Base-by-base conservation (phyloP, 257 asterid genomes). In the Plantago elongata region DNA sequence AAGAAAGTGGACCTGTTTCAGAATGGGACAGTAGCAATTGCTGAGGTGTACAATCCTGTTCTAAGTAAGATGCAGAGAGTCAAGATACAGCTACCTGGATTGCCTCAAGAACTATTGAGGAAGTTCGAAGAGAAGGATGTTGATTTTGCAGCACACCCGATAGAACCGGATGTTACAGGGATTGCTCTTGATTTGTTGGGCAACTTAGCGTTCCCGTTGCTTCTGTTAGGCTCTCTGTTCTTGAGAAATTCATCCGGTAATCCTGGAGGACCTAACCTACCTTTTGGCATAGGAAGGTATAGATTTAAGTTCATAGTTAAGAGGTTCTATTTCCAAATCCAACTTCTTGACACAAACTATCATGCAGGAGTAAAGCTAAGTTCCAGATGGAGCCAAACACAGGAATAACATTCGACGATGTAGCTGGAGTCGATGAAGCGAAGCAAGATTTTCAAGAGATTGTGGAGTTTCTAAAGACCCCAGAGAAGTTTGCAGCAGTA, bases 361-460 rank as follows among this genome's bases (percentile, higher is more conserved):
- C 13, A 7, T 61, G 59, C 80, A 85, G 88, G 75, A 81, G 82
- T 76, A 86, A 78, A 60, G 89, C 89, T 1, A 86, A 81, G 75
- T 83, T 86, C 62, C 80, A 79, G 68, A 81, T 83, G 95, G 95
- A 81, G 51, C 91, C 91, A 5, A 74, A 86, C 58, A 86, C 91
- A 1, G 87, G 91, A 57, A 68, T 86, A 17, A 86, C 89, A 67
- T 86, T 84, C 42, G 85, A 78, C 15, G 92, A 86, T 18, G 87
- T 86, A n/a, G 92, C 95, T 7, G 95, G 95, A 67, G 77, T 84
- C 9, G 80, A 84, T 57, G 92, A 86, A 67, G 92, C 95, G 18
- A 86, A 86, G 68, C 83, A 78, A 68, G 92, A 84, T 59, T 84
- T 84, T 30, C 76, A 70, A 57, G 92, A 81, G 22, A 75, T 81